Evolutionary conservation across 2,329 filamentous ascomycete genomes (phyloP).

Genomic region (Stagonosporopsis chrysanthemi): DNA sequence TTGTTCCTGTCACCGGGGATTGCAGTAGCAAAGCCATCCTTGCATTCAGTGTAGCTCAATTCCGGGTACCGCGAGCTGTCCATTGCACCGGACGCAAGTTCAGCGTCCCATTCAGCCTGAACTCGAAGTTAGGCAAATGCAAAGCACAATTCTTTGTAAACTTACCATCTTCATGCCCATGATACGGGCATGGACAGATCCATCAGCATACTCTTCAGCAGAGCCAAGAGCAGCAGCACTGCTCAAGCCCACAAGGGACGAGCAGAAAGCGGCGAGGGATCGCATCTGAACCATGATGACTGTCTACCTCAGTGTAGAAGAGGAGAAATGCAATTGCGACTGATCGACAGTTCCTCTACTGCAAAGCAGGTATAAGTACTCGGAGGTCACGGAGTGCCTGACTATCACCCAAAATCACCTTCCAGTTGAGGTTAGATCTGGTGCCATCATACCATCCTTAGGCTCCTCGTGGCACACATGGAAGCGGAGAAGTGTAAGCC

Average conservation of each 20-base stretch:
- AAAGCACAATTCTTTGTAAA: no score
- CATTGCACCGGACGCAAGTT: conserved; percentile 36
- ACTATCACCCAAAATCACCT: conserved; percentile 13
- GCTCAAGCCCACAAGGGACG: conserved; percentile 29
- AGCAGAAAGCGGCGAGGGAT: conserved; percentile 25
- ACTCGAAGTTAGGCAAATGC: conserved; percentile 7
- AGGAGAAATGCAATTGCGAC: conserved; percentile 6
- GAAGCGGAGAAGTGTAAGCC: conserved; percentile 9
- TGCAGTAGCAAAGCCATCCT: conserved; percentile 43
- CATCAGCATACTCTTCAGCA: conserved; percentile 45
- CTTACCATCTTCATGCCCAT: conserved; percentile 44
- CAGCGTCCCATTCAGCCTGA: conserved; percentile 36
- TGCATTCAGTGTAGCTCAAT: conserved; percentile 40
- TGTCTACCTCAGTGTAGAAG: background rate
- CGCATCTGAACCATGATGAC: conserved; percentile 25
- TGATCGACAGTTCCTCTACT: conserved; percentile 2
- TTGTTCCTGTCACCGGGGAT: conserved; percentile 45
- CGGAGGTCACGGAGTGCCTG: background rate
- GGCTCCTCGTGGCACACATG: conserved; percentile 7
- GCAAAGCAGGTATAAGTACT: conserved; percentile 15
- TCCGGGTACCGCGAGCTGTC: conserved; percentile 39
- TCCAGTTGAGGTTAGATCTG: conserved; percentile 9
- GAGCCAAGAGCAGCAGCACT: conserved; percentile 33
- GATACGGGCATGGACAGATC: conserved; percentile 44
- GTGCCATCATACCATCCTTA: conserved; percentile 17